Percentiles rank a stretch among this genome's conserved stretches.
Conservation (phyloP, 106 monocot species). For the Dendrobium chrysotoxum region DNA sequence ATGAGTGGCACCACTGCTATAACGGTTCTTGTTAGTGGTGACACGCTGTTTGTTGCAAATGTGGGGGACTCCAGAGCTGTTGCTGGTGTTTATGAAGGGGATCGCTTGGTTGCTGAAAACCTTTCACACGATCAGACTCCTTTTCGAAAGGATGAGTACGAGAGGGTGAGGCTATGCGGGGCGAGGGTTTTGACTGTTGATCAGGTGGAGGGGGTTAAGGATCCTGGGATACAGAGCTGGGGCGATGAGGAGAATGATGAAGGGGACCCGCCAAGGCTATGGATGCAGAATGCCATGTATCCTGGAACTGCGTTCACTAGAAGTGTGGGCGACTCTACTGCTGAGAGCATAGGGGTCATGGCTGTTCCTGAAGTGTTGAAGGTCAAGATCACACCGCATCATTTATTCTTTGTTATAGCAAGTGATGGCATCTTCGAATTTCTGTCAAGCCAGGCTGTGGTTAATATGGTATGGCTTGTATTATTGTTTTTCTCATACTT, state of each 20-base stretch:
- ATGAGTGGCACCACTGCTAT: conserved; percentile 90
- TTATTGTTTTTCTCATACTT: background rate
- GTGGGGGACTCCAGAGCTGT: conserved; percentile 85
- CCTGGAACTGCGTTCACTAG: conserved; percentile 90
- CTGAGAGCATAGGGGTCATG: conserved; percentile 70
- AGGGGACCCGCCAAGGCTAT: conserved; percentile 83
- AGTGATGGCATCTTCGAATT: conserved; percentile 94
- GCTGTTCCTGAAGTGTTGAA: conserved; percentile 65
- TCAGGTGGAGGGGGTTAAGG: conserved; percentile 72
- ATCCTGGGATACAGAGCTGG: conserved; percentile 60
- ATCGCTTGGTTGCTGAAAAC: conserved; percentile 40
- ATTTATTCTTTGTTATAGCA: conserved; percentile 69
- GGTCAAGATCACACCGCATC: conserved; percentile 47
- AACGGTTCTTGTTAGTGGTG: conserved; percentile 52
- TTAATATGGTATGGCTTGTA: conserved; percentile 56
- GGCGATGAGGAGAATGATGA: conserved; percentile 56
- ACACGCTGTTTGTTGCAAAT: conserved; percentile 58
- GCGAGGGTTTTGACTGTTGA: conserved; percentile 72
- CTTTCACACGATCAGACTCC: conserved; percentile 81
- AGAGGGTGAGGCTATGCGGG: conserved; percentile 59
- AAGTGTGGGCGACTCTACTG: conserved; percentile 76
- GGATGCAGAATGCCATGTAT: conserved; percentile 72
- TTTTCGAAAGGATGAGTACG: conserved; percentile 76
- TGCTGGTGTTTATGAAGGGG: conserved; percentile 38
- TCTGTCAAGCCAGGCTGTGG: conserved; percentile 77